Evolutionary conservation across 2,329 filamentous ascomycete species (phyloP).

Genomic region (Trichoderma arundinaceum): DNA sequence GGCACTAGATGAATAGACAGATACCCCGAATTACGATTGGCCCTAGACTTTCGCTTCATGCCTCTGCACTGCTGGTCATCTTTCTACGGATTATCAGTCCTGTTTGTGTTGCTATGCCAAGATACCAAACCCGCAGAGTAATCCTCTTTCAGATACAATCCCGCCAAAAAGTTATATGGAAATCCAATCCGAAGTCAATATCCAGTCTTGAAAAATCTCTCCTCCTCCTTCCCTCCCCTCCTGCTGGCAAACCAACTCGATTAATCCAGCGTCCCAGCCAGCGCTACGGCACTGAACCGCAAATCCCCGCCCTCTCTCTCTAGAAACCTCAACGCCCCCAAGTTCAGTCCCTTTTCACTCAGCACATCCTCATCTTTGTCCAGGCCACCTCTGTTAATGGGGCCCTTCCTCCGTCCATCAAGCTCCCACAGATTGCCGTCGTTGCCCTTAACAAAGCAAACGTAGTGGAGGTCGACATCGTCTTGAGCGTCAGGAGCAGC

Average conservation of each 20-base stretch:
- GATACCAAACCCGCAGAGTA: background rate
- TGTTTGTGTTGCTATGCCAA: background rate
- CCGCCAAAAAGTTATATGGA: background rate
- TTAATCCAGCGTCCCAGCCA: slow-evolving; percentile 59
- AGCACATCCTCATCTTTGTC: slow-evolving; percentile 70
- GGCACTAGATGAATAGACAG: background rate
- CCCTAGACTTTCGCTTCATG: background rate
- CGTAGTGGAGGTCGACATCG: slow-evolving; percentile 91
- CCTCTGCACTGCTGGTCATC: too few relatives aligned
- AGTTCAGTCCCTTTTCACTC: slow-evolving; percentile 73
- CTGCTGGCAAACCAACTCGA: background rate
- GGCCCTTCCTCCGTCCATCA: slow-evolving; percentile 64
- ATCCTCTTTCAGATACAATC: background rate
- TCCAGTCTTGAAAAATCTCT: too few relatives aligned
- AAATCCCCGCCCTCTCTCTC: slow-evolving; percentile 61
- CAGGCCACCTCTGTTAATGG: slow-evolving; percentile 61
- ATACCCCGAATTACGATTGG: background rate
- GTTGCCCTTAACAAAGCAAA: slow-evolving; percentile 82
- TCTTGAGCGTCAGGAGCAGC: slow-evolving; percentile 77
- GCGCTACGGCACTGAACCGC: slow-evolving; percentile 63
- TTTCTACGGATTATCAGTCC: background rate
- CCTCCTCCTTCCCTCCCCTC: too few relatives aligned
- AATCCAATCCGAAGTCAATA: too few relatives aligned
- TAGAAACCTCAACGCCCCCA: slow-evolving; percentile 67
- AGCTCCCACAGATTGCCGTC: slow-evolving; percentile 69